A percentile compares a stretch with the other conserved stretches of the same genome.
phyloP scores from a whole-genome alignment of 768 basidiomycete species.

The Boletus barrowsii region DNA sequence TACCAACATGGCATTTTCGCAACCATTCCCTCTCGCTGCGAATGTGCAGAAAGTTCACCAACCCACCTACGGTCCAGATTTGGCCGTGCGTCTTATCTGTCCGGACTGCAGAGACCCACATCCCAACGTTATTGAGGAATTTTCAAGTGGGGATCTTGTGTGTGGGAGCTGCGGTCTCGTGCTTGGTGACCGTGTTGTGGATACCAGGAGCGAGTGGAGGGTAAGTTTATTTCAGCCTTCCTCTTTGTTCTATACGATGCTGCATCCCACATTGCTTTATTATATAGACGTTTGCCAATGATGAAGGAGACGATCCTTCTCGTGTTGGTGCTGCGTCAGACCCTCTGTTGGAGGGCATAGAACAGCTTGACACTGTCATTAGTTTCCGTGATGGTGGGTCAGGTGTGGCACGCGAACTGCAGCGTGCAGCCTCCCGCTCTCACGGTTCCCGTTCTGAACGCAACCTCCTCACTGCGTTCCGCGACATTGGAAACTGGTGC shows the following conservation, averaged over 20 bases:
- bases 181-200: conserved; percentile 93
- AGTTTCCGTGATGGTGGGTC: conserved; percentile 94
- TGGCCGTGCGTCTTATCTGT: conserved; percentile 87
- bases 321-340: conserved; percentile 98
- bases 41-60: conserved; percentile 48
- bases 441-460: conserved; percentile 79
- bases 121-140: conserved; percentile 95
- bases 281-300: conserved; percentile 95
- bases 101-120: conserved; percentile 94
- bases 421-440: conserved; percentile 84
- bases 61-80: conserved; percentile 72
- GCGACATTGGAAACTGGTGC: conserved; percentile 91
- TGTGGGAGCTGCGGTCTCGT: conserved; percentile 93
- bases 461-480: conserved; percentile 84
- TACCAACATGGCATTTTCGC: conserved; percentile 58
- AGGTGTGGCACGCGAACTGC: conserved; percentile 87
- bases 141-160: conserved; percentile 95
- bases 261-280: conserved; percentile 23
- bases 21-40: conserved; percentile 78
- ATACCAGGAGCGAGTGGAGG: conserved; percentile 97
- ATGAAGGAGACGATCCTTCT: conserved; percentile 98
- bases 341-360: conserved; percentile 90
- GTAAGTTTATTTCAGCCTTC: conserved; percentile 47
- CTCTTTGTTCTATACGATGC: conserved; percentile 4
- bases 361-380: conserved; percentile 92